Percentiles rank a stretch among this genome's conserved stretches.
Conservation (phyloP, 805 yeast genomes). For the Candida chilensis region DNA sequence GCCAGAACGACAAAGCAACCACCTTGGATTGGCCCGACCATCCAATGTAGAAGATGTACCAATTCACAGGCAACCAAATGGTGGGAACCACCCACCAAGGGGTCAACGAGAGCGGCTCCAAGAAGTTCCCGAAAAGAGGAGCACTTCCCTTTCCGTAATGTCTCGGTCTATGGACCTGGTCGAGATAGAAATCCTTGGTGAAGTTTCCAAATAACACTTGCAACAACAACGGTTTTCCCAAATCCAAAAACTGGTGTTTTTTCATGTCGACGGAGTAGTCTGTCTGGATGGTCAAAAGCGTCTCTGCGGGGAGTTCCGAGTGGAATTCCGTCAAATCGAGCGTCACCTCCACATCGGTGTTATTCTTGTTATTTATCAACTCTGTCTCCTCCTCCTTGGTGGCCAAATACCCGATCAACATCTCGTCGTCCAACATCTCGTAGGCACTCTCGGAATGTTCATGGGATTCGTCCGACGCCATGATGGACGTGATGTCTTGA, state of each 20-base stretch:
- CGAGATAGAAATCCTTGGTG: constrained; percentile 83
- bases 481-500: constrained; percentile 39
- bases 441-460: constrained; percentile 80
- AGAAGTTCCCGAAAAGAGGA: constrained; percentile 86
- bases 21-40: constrained; percentile 34
- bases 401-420: constrained; percentile 77
- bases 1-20: constrained; percentile 50
- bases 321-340: constrained; percentile 33
- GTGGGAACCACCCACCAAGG: constrained; percentile 92
- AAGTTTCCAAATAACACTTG: constrained; percentile 76
- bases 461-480: constrained; percentile 67
- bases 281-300: constrained; percentile 67
- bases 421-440: constrained; percentile 76
- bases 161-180: constrained; percentile 96
- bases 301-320: constrained; percentile 59
- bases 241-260: constrained; percentile 80
- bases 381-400: constrained; percentile 70
- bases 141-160: constrained; percentile 98
- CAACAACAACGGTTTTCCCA: constrained; percentile 68
- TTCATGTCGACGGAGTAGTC: constrained; percentile 63
- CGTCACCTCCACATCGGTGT: constrained; percentile 50
- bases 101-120: constrained; percentile 86
- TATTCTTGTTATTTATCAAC: constrained; percentile 50
- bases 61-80: constrained; percentile 80
- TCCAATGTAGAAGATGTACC: constrained; percentile 54